Conservation (phyloP, 31 red algal species). For the Porphyra umbilicalis region DNA sequence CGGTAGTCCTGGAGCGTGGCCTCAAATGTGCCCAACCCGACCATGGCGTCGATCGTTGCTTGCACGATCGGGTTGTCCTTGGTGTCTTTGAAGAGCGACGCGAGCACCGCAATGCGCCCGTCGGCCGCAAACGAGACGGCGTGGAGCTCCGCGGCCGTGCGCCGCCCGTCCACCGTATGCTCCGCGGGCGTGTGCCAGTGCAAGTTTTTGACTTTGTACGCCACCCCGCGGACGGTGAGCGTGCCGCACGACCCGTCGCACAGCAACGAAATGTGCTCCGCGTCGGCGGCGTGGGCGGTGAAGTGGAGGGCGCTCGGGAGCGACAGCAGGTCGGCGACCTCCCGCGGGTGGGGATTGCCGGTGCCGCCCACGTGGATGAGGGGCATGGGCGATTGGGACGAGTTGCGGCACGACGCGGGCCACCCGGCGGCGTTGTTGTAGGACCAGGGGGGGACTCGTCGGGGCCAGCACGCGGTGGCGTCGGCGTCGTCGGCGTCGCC, state of each 20-base stretch:
- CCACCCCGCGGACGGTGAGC: constrained; percentile 2
- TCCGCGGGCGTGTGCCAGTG: constrained; percentile 55
- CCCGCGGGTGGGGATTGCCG: not conserved
- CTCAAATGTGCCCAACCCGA: not conserved
- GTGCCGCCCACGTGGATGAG: not conserved
- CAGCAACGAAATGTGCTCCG: not conserved
- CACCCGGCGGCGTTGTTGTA: not conserved
- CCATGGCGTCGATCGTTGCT: not conserved
- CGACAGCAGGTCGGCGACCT: not conserved
- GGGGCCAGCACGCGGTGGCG: too few relatives aligned
- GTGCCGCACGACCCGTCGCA: constrained; percentile 17
- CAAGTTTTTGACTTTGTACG: constrained; percentile 19
- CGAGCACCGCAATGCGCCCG: not conserved
- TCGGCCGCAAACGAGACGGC: constrained; percentile 7
- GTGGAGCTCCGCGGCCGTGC: constrained; percentile 20
- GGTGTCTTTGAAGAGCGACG: not conserved
- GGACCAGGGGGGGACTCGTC: not conserved
- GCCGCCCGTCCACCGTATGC: constrained; percentile 10
- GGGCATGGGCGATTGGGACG: not conserved
- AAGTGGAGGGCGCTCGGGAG: not conserved
- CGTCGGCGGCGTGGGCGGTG: not conserved
- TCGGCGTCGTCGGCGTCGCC: too few relatives aligned
- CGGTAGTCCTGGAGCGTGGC: not conserved
- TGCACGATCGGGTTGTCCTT: not conserved
- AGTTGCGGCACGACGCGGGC: not conserved